Evolutionary conservation across 257 asterid species (phyloP).

Genomic region (Nicotiana benthamiana): DNA sequence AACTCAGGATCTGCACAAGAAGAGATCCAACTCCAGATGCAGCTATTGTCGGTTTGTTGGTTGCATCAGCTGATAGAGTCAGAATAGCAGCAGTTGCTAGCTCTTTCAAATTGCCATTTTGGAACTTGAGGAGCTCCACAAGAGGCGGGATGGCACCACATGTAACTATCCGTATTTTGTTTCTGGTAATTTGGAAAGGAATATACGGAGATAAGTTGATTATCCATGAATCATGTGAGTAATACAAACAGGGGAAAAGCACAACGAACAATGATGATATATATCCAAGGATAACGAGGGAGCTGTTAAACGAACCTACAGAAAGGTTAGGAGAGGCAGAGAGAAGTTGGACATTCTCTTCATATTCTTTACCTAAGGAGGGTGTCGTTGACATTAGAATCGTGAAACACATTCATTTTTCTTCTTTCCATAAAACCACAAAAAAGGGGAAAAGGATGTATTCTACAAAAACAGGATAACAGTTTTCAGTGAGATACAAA

Average conservation of each 20-base stretch:
- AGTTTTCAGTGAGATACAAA: background rate
- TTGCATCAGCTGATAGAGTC: constrained; percentile 60
- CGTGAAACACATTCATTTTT: background rate
- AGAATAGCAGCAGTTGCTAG: constrained; percentile 75
- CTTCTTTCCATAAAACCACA: background rate
- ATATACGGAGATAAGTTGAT: constrained; percentile 9
- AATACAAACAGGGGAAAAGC: background rate
- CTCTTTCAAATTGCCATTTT: constrained; percentile 54
- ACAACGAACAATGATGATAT: background rate
- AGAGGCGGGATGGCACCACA: constrained; percentile 78
- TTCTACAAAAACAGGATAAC: background rate
- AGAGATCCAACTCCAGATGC: constrained; percentile 65
- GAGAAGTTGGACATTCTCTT: no score
- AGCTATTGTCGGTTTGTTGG: constrained; percentile 60
- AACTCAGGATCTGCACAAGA: constrained; percentile 58
- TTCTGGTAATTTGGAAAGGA: constrained; percentile 35
- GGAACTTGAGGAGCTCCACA: constrained; percentile 63
- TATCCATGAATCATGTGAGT: constrained; percentile 9
- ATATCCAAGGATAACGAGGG: background rate
- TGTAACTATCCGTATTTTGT: constrained; percentile 65
- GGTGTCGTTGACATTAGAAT: background rate
- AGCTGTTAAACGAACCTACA: background rate
- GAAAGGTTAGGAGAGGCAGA: no score
- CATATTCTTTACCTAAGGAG: background rate
- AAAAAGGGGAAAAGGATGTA: background rate